Evolutionary conservation across 306 rosid genomes (phyloP).

Genomic region (Citrullus colocynthis): DNA sequence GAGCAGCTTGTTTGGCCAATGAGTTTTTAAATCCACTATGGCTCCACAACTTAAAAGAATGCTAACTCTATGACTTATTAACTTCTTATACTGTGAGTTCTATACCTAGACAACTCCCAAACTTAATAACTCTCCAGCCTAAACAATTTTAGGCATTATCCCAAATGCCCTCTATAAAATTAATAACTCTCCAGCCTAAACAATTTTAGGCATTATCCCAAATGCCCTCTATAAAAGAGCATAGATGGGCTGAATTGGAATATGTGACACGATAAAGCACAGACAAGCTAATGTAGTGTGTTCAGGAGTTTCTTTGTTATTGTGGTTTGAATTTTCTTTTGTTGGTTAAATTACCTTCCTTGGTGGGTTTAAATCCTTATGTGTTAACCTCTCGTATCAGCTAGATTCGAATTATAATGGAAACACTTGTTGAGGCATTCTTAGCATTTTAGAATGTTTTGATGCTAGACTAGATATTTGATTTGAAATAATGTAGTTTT

Average conservation of each 20-base stretch:
- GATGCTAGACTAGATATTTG: background rate
- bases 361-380: background rate
- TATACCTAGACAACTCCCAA: too few species aligned
- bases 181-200: too few species aligned
- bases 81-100: too few species aligned
- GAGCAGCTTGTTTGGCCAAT: too few species aligned
- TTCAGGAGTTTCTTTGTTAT: background rate
- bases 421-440: background rate
- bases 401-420: background rate
- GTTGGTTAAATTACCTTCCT: background rate
- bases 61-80: too few species aligned
- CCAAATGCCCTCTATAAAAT: background rate
- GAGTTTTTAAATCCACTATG: too few species aligned
- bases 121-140: too few species aligned
- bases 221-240: background rate
- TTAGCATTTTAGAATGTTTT: background rate
- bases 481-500: background rate
- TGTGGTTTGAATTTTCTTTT: background rate
- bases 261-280: background rate
- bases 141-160: too few species aligned
- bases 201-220: too few species aligned
- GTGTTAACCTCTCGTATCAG: background rate
- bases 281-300: background rate
- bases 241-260: background rate
- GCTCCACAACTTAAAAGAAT: too few species aligned